phyloP scores from a whole-genome alignment of 2,329 filamentous ascomycete species.

The Coniochaeta prunicola region DNA sequence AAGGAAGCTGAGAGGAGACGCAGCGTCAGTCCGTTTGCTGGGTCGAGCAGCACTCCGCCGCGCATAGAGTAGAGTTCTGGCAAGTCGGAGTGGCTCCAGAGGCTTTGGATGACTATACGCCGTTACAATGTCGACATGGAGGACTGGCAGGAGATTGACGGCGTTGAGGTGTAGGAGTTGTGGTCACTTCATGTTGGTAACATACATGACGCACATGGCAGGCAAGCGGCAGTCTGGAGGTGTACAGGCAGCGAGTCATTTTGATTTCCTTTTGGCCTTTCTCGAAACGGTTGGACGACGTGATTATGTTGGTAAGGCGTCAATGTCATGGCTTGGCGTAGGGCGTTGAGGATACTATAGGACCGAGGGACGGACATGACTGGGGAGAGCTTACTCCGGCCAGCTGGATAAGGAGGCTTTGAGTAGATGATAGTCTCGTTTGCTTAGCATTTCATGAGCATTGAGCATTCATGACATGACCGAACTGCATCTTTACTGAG shows the following conservation, averaged over 20 bases:
- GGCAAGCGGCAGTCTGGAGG: not conserved
- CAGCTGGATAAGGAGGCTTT: not conserved
- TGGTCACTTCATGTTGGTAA: too few relatives aligned
- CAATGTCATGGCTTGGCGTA: not conserved
- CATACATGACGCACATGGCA: not conserved
- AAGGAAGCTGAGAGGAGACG: constrained; percentile 78
- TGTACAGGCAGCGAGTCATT: not conserved
- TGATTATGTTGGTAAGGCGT: not conserved
- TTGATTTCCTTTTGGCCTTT: not conserved
- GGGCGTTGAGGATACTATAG: not conserved
- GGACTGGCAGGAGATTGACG: not conserved
- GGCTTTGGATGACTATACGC: not conserved
- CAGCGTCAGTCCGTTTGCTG: constrained; percentile 26
- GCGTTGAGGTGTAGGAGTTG: not conserved
- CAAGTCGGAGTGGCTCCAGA: not conserved
- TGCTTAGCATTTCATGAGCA: not conserved
- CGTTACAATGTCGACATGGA: not conserved
- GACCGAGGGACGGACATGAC: not conserved
- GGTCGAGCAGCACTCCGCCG: constrained; percentile 27
- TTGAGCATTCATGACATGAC: not conserved
- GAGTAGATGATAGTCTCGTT: not conserved
- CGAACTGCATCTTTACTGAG: not conserved
- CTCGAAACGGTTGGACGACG: not conserved
- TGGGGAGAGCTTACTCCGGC: not conserved
- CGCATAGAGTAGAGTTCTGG: constrained; percentile 31